Evolutionary conservation across 2,329 filamentous ascomycete species (phyloP).

Genomic region (Nemania bipapillata): DNA sequence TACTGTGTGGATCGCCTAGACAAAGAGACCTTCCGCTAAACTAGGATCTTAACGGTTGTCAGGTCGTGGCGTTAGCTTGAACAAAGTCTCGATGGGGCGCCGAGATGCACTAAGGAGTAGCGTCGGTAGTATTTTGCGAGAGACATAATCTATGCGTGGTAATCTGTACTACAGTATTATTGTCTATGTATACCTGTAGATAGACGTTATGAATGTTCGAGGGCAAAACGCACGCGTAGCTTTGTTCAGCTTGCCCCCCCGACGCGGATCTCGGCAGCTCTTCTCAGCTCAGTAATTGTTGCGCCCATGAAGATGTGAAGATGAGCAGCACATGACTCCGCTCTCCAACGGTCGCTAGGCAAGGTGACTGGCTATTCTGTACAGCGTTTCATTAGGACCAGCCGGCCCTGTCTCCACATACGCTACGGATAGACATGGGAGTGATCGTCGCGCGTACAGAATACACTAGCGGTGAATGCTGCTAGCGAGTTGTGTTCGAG

Average conservation of each 20-base stretch:
- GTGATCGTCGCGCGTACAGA: slow-evolving; percentile 11
- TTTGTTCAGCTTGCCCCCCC: neutral
- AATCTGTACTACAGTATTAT: neutral
- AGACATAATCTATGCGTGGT: neutral
- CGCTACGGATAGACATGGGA: slow-evolving; percentile 7
- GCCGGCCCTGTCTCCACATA: slow-evolving; percentile 19
- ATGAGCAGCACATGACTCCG: slow-evolving; percentile 13
- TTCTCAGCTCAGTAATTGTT: slow-evolving; percentile 14
- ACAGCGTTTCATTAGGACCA: slow-evolving; percentile 22
- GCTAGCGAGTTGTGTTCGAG: neutral
- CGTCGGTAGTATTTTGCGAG: slow-evolving; percentile 10
- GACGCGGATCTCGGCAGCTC: slow-evolving; percentile 21
- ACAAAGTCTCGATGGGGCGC: neutral
- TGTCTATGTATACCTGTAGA: neutral
- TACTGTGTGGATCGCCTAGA: slow-evolving; percentile 22
- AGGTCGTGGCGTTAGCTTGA: slow-evolving; percentile 3
- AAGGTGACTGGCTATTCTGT: slow-evolving; percentile 19
- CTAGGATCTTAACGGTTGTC: slow-evolving; percentile 23
- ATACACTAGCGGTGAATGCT: slow-evolving; percentile 22
- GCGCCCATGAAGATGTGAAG: slow-evolving; percentile 1
- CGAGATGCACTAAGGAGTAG: slow-evolving; percentile 3
- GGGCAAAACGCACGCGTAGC: neutral
- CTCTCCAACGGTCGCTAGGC: slow-evolving; percentile 3
- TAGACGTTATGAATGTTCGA: neutral
- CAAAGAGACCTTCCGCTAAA: slow-evolving; percentile 15